A percentile compares a stretch with the other conserved stretches of the same genome.
phyloP scores from a whole-genome alignment of 2,329 filamentous ascomycete genomes.

The Fusarium brevicatenulatum region DNA sequence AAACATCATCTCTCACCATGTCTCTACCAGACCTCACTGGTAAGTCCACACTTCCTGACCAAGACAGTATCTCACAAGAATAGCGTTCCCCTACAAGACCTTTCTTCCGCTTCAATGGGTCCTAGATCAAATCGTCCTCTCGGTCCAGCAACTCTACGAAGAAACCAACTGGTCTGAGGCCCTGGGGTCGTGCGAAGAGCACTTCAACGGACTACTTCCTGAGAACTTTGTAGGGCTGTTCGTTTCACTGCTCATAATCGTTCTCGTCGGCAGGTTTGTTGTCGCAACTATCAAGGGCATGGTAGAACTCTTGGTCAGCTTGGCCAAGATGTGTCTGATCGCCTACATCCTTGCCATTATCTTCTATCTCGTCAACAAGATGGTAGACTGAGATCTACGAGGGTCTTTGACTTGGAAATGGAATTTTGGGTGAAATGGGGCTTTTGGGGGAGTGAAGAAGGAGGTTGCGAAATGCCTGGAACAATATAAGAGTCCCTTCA shows the following conservation, averaged over 20 bases:
- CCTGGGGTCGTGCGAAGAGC: background rate
- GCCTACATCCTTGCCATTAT: background rate
- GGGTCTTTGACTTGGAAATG: too few relatives aligned
- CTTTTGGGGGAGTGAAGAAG: background rate
- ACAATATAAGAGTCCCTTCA: background rate
- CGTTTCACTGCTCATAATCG: too few relatives aligned
- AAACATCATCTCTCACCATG: background rate
- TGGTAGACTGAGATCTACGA: background rate
- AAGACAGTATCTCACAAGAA: background rate
- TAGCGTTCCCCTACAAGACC: background rate
- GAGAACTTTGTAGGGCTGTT: background rate
- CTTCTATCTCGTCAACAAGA: background rate
- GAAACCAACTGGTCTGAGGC: background rate
- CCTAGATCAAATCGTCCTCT: background rate
- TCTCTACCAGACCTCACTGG: background rate
- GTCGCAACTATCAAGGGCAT: background rate
- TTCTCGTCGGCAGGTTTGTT: background rate
- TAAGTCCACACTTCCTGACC: background rate
- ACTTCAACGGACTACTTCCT: background rate
- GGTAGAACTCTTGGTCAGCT: background rate
- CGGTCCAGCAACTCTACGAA: background rate
- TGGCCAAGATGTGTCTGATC: background rate
- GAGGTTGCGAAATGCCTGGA: background rate
- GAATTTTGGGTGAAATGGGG: too few relatives aligned
- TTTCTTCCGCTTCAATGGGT: background rate